These are phyloP conservation scores for Aspergillus wentii DNA, from an alignment of 495 filamentous ascomycete genomes.

Conservation along the genomic window DNA sequence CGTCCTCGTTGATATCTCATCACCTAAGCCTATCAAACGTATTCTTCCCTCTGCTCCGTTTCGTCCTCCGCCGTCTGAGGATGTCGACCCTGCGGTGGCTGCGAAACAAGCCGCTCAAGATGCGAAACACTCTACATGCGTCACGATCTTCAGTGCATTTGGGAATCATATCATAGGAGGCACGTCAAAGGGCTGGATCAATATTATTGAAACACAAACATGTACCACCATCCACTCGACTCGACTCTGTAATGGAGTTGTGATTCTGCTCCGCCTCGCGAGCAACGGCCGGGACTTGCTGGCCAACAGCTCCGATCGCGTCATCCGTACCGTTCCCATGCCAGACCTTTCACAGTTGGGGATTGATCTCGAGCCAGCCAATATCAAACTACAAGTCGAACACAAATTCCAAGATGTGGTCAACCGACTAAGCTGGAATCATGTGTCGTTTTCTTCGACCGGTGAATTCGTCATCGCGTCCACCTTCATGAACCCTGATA, in stretches of 20 bases:
- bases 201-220: slow-evolving; percentile 80
- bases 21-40: slow-evolving; percentile 60
- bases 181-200: slow-evolving; percentile 91
- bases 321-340: slow-evolving; percentile 82
- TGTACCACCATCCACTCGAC: slow-evolving; percentile 79
- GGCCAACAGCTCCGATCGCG: slow-evolving; percentile 84
- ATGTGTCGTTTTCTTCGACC: slow-evolving; percentile 86
- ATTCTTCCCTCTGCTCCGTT: slow-evolving; percentile 77
- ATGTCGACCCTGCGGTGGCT: slow-evolving; percentile 53
- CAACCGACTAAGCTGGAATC: slow-evolving; percentile 90
- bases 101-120: slow-evolving; percentile 89
- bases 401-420: slow-evolving; percentile 99
- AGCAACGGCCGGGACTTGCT: slow-evolving; percentile 80
- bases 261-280: slow-evolving; percentile 82
- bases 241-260: slow-evolving; percentile 77
- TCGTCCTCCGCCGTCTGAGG: slow-evolving; percentile 53
- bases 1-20: slow-evolving; percentile 74
- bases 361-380: slow-evolving; percentile 37
- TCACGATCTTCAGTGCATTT: slow-evolving; percentile 75
- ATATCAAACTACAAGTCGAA: slow-evolving; percentile 82
- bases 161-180: slow-evolving; percentile 86
- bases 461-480: slow-evolving; percentile 86
- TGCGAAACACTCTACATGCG: slow-evolving; percentile 89
- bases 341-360: slow-evolving; percentile 54
- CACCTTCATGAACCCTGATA: slow-evolving; percentile 94